Base-by-base conservation (phyloP, 306 rosid species). In the Quercus bicolor region DNA sequence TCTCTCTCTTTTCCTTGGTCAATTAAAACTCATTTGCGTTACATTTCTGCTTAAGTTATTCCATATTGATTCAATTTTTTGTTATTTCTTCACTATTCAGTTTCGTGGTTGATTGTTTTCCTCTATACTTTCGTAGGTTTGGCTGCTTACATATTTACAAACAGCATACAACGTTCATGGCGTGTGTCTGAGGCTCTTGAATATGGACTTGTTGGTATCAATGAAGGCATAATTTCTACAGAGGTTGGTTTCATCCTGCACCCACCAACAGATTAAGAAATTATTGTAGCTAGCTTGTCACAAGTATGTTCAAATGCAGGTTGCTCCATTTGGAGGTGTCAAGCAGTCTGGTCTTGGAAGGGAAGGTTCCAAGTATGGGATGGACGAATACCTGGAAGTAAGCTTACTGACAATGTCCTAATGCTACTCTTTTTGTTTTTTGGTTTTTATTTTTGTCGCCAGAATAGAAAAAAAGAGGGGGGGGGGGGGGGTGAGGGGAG, bases 271-370 rank as follows among this genome's bases (percentile, higher is more conserved):
- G 52, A 24, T 64, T 68, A 20, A 4, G 28, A 70, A 69, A 8
- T 70, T 45, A 72, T 81, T 76, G 45, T 70, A 40, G 40, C 70
- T 68, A 72, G 77, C 34, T 34, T 77, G 52, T 45, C 60, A 20
- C 28, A 5, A 43, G 81, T 78, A 29, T 74, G 61, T 62, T n/a
- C 79, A 69, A 37, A 79, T 85, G 84, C 62, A 92, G 99, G 97
- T 95, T 87, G 99, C 97, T 80, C 99, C 99, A 31, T 95, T 95
- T 75, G 99, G 99, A 70, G 99, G 99, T 77, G 79, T 90, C 74
- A 95, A 93, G 83, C 96, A 95, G 85, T 95, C 99, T 2, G 99
- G 99, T 66, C 93, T 95, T 21, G 99, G 99, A 82, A 90, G 99
- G 74, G 99, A 95, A 84, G 99, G 99, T 78, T 95, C 99, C 71